Evolutionary conservation across 1,284 basidiomycete genomes (phyloP).

Genomic region (Somion occarium): DNA sequence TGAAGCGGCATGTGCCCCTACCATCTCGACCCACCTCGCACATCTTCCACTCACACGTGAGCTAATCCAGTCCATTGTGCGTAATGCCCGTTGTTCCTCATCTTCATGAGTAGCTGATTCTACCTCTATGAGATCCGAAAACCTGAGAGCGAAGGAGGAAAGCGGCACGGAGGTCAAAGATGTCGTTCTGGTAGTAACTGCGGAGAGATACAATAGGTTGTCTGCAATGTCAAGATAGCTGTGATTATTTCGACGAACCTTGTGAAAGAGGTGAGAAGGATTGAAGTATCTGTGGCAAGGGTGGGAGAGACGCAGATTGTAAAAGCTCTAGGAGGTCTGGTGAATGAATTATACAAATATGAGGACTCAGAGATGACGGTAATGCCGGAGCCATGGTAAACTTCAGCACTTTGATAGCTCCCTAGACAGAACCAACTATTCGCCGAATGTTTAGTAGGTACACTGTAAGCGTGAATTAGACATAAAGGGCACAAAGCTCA

Average conservation of each 20-base stretch:
- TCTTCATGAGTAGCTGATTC: constrained; percentile 69
- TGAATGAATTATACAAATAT: constrained; percentile 68
- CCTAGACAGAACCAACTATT: no score
- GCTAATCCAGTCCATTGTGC: constrained; percentile 78
- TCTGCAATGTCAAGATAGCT: background rate
- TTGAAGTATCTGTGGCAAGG: constrained; percentile 66
- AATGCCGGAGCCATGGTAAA: constrained; percentile 34
- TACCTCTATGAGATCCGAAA: constrained; percentile 67
- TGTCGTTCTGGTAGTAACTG: constrained; percentile 75
- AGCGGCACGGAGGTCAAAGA: constrained; percentile 65
- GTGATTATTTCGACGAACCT: constrained; percentile 38
- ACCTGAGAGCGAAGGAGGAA: constrained; percentile 64
- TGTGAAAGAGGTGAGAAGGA: constrained; percentile 80
- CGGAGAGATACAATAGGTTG: background rate
- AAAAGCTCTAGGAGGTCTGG: constrained; percentile 63
- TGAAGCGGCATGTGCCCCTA: constrained; percentile 17
- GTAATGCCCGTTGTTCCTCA: constrained; percentile 67
- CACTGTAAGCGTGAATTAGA: no score
- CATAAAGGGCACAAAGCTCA: no score
- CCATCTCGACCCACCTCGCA: constrained; percentile 59
- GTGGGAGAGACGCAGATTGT: constrained; percentile 51
- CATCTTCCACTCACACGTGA: constrained; percentile 58
- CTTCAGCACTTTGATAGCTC: no score
- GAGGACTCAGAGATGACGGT: constrained; percentile 72
- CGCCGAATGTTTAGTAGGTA: no score